Evolutionary conservation across 2,329 filamentous ascomycete species (phyloP).

Genomic region (Venturia carpophila): DNA sequence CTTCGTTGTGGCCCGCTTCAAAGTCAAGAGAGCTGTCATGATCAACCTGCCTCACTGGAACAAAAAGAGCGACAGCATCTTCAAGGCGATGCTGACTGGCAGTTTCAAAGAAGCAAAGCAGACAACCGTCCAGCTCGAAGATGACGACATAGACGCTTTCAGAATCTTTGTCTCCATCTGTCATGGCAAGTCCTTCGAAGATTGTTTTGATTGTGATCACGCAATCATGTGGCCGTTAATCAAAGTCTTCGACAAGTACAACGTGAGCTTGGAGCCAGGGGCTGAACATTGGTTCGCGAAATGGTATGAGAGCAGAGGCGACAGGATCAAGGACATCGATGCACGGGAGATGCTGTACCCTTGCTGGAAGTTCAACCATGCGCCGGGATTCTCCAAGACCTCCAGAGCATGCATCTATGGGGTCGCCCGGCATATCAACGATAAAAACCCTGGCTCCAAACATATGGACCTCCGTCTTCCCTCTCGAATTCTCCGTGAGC

Average conservation of each 20-base stretch:
- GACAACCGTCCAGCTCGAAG: background rate
- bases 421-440: background rate
- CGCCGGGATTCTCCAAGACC: background rate
- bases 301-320: background rate
- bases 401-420: background rate
- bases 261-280: background rate
- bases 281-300: background rate
- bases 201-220: background rate
- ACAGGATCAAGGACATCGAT: background rate
- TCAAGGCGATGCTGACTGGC: background rate
- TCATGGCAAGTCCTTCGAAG: background rate
- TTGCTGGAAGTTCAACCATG: background rate
- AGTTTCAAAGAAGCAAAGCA: background rate
- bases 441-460: background rate
- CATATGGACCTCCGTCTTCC: background rate
- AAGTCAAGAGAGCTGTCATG: background rate
- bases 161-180: background rate
- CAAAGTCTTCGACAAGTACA: background rate
- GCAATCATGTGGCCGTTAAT: background rate
- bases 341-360: background rate
- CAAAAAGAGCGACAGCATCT: background rate
- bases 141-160: background rate
- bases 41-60: background rate
- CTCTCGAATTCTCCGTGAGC: background rate
- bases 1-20: background rate